phyloP scores from a whole-genome alignment of 768 basidiomycete species.

The Russula griseocarnosa region DNA sequence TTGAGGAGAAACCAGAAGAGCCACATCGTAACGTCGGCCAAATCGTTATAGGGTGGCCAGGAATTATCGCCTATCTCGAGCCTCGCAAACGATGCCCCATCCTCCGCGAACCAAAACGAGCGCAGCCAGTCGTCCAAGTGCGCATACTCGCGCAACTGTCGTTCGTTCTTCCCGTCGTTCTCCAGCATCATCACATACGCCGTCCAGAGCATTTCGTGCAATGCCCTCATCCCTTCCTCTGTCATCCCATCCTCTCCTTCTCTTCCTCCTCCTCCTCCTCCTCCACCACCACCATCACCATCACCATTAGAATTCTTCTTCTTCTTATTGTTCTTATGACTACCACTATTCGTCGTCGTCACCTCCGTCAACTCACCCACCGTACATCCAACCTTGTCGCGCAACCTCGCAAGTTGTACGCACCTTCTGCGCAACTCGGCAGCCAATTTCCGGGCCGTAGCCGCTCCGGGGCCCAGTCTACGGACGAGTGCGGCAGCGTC shows the following conservation, averaged over 20 bases:
- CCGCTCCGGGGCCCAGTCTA: slow-evolving; percentile 44
- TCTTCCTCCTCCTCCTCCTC: background rate
- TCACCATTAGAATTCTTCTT: too few species aligned
- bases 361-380: slow-evolving; percentile 18
- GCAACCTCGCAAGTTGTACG: slow-evolving; percentile 53
- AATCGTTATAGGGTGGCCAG: slow-evolving; percentile 56
- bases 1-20: slow-evolving; percentile 69
- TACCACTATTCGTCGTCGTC: background rate
- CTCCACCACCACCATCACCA: too few species aligned
- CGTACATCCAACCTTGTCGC: slow-evolving; percentile 41
- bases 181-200: slow-evolving; percentile 79
- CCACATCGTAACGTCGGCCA: slow-evolving; percentile 68
- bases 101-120: slow-evolving; percentile 60
- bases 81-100: slow-evolving; percentile 52
- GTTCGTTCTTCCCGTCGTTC: slow-evolving; percentile 69
- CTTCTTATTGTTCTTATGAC: background rate
- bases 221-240: slow-evolving; percentile 31
- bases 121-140: slow-evolving; percentile 58
- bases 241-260: slow-evolving; percentile 10
- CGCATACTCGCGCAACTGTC: slow-evolving; percentile 67
- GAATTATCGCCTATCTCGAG: slow-evolving; percentile 40
- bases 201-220: slow-evolving; percentile 56
- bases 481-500: slow-evolving; percentile 51
- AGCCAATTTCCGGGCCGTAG: slow-evolving; percentile 47
- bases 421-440: slow-evolving; percentile 65